phyloP scores from a whole-genome alignment of 139 green algal genomes.

The Pseudopediastrum boryanum region DNA sequence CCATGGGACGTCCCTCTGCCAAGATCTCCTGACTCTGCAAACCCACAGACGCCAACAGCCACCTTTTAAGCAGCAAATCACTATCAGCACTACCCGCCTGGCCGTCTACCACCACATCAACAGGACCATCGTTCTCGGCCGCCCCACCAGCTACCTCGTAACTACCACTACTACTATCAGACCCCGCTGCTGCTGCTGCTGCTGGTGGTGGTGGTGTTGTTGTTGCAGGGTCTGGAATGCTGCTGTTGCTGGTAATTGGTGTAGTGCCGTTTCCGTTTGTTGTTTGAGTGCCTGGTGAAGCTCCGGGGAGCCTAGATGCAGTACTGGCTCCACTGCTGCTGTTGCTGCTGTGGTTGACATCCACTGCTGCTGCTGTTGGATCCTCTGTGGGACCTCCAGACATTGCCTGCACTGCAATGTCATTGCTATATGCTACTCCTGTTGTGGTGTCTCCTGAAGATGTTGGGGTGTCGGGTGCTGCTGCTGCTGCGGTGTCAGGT shows the following conservation, averaged over 20 bases:
- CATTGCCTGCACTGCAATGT: neutral
- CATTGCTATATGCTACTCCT: neutral
- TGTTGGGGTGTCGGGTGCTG: neutral
- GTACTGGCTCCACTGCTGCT: too few species aligned
- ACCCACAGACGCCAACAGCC: too few species aligned
- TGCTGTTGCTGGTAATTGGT: neutral
- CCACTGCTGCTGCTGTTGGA: neutral
- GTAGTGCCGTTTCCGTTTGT: too few species aligned
- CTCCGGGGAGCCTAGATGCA: too few species aligned
- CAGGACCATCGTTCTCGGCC: neutral
- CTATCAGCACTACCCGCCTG: too few species aligned
- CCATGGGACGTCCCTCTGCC: too few species aligned
- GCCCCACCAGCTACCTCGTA: neutral
- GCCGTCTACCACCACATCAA: neutral
- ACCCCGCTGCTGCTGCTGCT: constrained; percentile 10
- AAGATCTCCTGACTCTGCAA: too few species aligned
- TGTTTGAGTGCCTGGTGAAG: too few species aligned
- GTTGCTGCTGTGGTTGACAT: too few species aligned
- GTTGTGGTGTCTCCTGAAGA: neutral
- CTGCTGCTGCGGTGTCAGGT: neutral
- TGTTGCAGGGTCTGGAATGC: neutral
- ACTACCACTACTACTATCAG: neutral
- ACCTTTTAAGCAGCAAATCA: too few species aligned
- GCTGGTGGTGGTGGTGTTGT: neutral
- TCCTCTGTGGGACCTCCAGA: neutral